Evolutionary conservation across 306 rosid genomes (phyloP).

Genomic region (Ammopiptanthus mongolicus): DNA sequence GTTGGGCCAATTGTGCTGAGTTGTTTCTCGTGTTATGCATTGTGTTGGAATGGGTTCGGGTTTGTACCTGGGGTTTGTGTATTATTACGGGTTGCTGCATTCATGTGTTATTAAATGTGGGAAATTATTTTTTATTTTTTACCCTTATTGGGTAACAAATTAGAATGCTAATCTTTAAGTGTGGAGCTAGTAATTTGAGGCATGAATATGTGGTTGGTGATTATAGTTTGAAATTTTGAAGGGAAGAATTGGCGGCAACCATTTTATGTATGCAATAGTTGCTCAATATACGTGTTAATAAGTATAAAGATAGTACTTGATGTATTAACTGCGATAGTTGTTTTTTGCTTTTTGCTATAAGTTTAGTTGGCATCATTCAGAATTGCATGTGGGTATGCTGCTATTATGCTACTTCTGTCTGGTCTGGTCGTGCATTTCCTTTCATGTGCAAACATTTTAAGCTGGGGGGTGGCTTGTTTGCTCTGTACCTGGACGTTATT

Average conservation of each 20-base stretch:
- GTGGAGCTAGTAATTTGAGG: slow-evolving; percentile 31
- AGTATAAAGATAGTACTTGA: not conserved
- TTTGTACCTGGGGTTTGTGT: slow-evolving; percentile 19
- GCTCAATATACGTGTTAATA: slow-evolving; percentile 7
- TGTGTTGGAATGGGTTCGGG: slow-evolving; percentile 42
- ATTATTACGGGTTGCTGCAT: slow-evolving; percentile 22
- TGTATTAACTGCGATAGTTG: slow-evolving; percentile 5
- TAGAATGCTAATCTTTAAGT: slow-evolving; percentile 23
- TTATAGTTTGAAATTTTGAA: slow-evolving; percentile 25
- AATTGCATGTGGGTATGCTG: slow-evolving; percentile 6
- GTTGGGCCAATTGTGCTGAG: slow-evolving; percentile 23
- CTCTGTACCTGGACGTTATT: not conserved
- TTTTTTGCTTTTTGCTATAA: not conserved
- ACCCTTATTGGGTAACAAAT: slow-evolving; percentile 25
- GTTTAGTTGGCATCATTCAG: not conserved
- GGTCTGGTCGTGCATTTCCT: not conserved
- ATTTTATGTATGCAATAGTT: slow-evolving; percentile 31
- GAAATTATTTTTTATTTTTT: not conserved
- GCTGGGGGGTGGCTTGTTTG: not conserved
- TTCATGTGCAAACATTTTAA: slow-evolving; percentile 2
- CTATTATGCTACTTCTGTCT: slow-evolving; percentile 3
- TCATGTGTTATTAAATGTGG: slow-evolving; percentile 31
- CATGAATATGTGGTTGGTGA: slow-evolving; percentile 10
- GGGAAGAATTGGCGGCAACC: slow-evolving; percentile 47
- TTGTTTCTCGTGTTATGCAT: slow-evolving; percentile 48